A percentile compares a stretch with the other conserved stretches of the same genome.
Conservation (phyloP, 139 green algal genomes). For the Chlorella ohadii region DNA sequence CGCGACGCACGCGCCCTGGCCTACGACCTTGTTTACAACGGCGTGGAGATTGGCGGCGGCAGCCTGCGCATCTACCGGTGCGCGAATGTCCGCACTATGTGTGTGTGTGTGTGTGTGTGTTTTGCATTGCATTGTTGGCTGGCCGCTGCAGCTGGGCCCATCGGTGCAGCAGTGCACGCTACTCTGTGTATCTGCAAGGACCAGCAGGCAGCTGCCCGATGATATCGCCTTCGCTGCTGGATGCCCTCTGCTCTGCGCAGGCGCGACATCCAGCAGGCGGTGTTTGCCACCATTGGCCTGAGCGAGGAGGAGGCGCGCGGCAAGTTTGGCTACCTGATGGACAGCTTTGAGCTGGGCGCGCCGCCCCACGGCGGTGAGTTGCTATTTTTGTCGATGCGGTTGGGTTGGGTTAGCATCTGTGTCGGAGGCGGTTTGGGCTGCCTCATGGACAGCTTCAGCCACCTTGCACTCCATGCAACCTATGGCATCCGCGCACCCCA, state of each 20-base stretch:
- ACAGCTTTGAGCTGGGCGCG: conserved; percentile 85
- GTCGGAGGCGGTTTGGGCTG: no score
- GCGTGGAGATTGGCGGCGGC: conserved; percentile 95
- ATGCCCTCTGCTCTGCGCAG: conserved; percentile 39
- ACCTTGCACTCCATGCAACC: background rate
- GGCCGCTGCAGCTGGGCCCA: no score
- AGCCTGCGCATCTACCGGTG: conserved; percentile 90
- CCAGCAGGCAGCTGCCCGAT: no score
- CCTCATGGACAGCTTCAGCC: conserved; percentile 81
- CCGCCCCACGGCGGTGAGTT: conserved; percentile 88
- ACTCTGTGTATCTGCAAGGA: no score
- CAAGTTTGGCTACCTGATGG: conserved; percentile 91
- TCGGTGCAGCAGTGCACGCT: no score
- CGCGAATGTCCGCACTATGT: background rate
- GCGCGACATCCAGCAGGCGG: conserved; percentile 88
- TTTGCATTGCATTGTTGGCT: no score
- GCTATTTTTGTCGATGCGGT: no score
- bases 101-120: no score
- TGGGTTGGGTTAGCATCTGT: no score
- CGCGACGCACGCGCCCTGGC: conserved; percentile 68
- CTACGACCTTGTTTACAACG: conserved; percentile 99
- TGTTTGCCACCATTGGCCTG: conserved; percentile 95
- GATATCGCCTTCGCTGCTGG: no score
- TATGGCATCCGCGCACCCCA: background rate
- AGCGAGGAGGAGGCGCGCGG: conserved; percentile 73